Conservation (phyloP, 345 rosid genomes). For the Eucalyptus caleyi region DNA sequence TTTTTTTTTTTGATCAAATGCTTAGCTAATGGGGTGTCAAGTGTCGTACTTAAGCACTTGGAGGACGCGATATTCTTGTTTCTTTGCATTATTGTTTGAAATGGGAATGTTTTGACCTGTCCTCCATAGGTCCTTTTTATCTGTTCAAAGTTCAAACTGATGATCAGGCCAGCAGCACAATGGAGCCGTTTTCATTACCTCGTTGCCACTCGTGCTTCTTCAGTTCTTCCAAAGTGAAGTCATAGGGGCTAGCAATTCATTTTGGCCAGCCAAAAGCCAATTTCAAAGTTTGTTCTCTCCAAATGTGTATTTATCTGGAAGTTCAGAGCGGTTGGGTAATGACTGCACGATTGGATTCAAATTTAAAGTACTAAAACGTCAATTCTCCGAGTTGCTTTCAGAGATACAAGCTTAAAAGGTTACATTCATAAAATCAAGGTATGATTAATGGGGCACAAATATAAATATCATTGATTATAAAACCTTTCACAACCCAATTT, state of each 20-base stretch:
- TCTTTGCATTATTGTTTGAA: background rate
- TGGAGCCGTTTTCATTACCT: background rate
- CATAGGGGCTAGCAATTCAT: background rate
- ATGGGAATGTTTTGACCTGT: background rate
- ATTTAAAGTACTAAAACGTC: background rate
- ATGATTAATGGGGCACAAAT: background rate
- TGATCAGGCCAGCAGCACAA: background rate
- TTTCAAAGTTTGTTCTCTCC: background rate
- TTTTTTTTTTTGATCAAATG: slow-evolving; percentile 9
- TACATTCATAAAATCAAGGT: background rate
- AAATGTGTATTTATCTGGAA: background rate
- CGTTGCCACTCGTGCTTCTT: background rate
- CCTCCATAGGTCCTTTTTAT: background rate
- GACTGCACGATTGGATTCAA: background rate
- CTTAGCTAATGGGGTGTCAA: slow-evolving; percentile 13
- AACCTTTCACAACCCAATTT: too few relatives aligned
- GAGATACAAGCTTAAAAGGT: background rate
- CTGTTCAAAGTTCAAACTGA: background rate
- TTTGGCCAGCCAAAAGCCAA: background rate
- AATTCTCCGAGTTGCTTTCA: background rate
- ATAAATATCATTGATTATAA: background rate
- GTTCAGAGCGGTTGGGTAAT: background rate
- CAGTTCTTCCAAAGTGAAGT: background rate
- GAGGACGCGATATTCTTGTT: background rate
- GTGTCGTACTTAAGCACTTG: background rate